These are phyloP conservation scores for Alternaria metachromatica DNA, from an alignment of 2,329 filamentous ascomycete genomes.

Conservation along the genomic window DNA sequence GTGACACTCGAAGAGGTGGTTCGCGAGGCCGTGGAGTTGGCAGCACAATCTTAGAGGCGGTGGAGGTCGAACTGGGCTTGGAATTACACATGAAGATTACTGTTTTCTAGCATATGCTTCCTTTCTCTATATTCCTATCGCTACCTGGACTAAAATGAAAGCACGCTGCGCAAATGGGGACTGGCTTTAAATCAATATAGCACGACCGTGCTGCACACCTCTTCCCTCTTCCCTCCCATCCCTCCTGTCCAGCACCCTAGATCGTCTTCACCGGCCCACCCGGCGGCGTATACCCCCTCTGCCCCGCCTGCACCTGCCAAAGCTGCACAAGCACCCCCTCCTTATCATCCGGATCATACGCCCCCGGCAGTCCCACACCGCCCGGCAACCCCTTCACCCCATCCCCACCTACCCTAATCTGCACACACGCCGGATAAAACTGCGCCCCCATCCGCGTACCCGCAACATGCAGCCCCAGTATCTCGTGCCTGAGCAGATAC, in stretches of 20 bases:
- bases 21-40: neutral
- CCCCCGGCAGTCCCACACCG: conserved; percentile 28
- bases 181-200: neutral
- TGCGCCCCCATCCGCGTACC: conserved; percentile 25
- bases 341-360: conserved; percentile 30
- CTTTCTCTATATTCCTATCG: neutral
- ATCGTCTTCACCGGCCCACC: conserved; percentile 24
- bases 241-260: neutral
- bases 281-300: conserved; percentile 22
- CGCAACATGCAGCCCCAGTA: conserved; percentile 26
- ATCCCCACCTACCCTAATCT: conserved; percentile 21
- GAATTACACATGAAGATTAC: neutral
- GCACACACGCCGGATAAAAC: conserved; percentile 26
- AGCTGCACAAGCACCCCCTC: conserved; percentile 23
- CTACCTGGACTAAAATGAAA: neutral
- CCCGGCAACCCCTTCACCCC: conserved; percentile 17
- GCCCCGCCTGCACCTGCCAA: conserved; percentile 21
- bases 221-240: neutral
- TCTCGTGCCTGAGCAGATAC: conserved; percentile 30
- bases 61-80: fast-evolving
- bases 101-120: neutral
- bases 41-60: neutral
- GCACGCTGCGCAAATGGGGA: neutral
- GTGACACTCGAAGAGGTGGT: conserved; percentile 29
- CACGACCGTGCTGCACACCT: neutral